These are phyloP conservation scores for Tuber brumale DNA, from an alignment of 495 filamentous ascomycete species.

Conservation along the genomic window DNA sequence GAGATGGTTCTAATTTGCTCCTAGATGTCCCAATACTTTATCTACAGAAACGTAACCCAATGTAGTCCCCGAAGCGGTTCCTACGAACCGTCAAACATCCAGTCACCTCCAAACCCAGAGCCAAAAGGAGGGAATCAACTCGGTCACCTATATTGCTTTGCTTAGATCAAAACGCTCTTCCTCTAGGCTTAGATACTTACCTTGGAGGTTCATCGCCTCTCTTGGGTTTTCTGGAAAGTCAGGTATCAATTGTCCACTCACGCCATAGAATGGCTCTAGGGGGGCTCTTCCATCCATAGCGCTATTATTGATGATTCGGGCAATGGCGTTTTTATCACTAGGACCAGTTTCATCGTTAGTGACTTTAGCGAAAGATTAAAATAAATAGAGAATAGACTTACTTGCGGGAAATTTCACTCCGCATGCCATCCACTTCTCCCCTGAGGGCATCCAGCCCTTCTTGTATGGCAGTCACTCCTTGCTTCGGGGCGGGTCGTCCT, in stretches of 20 bases:
- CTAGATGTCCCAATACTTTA: not conserved
- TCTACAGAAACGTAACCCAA: not conserved
- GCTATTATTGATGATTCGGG: not conserved
- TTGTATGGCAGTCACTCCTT: no score
- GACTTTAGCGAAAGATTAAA: not conserved
- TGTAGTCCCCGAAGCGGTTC: not conserved
- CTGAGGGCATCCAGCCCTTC: no score
- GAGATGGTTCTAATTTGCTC: not conserved
- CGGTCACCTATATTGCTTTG: not conserved
- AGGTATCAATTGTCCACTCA: not conserved
- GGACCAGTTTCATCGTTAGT: not conserved
- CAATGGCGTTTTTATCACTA: not conserved
- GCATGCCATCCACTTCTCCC: not conserved
- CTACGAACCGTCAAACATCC: not conserved
- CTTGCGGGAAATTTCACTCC: not conserved
- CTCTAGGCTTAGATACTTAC: not conserved
- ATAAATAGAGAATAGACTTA: not conserved
- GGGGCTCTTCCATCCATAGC: not conserved
- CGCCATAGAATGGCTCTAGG: not conserved
- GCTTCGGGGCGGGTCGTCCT: no score
- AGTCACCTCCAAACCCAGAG: not conserved
- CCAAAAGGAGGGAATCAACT: not conserved
- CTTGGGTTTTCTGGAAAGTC: not conserved
- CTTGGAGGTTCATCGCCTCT: not conserved
- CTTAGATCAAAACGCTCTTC: not conserved